phyloP scores from a whole-genome alignment of 2,329 filamentous ascomycete genomes.

The Orbilia brochopaga region DNA sequence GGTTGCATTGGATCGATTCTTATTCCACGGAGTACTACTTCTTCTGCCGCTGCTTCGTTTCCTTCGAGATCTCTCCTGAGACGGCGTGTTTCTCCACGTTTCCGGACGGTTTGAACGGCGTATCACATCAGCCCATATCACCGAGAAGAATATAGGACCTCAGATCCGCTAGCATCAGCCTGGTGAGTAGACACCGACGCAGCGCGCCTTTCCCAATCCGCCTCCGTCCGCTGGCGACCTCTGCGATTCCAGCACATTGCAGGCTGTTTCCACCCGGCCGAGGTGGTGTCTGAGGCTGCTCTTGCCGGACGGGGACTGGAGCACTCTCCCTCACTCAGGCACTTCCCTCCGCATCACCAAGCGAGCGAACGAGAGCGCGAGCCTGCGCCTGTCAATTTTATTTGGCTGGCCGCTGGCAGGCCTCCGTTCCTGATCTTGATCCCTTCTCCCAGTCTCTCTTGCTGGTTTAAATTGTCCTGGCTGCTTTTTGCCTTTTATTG shows the following conservation, averaged over 20 bases:
- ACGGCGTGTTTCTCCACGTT: slow-evolving; percentile 5
- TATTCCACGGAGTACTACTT: too few species aligned
- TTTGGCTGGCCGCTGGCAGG: neutral
- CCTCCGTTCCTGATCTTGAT: neutral
- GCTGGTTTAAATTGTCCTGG: neutral
- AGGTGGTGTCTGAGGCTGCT: neutral
- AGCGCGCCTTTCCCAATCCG: neutral
- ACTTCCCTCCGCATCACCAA: neutral
- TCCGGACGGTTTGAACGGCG: slow-evolving; percentile 31
- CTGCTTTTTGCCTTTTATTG: neutral
- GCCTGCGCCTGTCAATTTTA: neutral
- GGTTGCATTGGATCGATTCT: too few species aligned
- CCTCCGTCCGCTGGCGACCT: neutral
- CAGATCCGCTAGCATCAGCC: neutral
- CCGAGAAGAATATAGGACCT: too few species aligned
- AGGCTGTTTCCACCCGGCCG: neutral
- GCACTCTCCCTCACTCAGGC: neutral
- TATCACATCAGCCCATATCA: slow-evolving; percentile 20
- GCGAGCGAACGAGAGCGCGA: neutral
- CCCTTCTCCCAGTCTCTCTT: neutral
- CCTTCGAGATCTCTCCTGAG: too few species aligned
- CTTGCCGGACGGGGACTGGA: neutral
- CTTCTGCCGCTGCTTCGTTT: too few species aligned
- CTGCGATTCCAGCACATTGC: neutral
- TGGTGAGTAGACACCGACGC: too few species aligned